phyloP scores from a whole-genome alignment of 2,329 filamentous ascomycete species.

The Trichoderma sp. region DNA sequence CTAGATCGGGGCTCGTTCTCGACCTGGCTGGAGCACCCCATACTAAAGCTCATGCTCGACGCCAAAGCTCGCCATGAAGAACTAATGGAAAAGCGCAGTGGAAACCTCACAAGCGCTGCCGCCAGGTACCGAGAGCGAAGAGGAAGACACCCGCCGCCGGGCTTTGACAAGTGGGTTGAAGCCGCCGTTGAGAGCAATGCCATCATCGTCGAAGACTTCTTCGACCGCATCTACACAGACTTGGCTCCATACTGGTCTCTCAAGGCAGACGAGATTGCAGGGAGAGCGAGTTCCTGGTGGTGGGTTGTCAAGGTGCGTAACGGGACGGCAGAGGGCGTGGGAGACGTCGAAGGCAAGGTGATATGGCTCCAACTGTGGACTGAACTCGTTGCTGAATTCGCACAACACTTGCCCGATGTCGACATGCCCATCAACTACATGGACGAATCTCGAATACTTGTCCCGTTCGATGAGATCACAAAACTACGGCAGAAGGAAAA shows the following conservation, averaged over 20 bases:
- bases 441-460: conserved; percentile 65
- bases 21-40: conserved; percentile 46
- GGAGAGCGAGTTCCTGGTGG: conserved; percentile 48
- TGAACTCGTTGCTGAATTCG: conserved; percentile 54
- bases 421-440: conserved; percentile 68
- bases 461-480: conserved; percentile 60
- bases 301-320: conserved; percentile 53
- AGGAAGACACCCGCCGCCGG: conserved; percentile 63
- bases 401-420: conserved; percentile 61
- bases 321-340: conserved; percentile 45
- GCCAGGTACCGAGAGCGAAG: conserved; percentile 57
- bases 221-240: conserved; percentile 66
- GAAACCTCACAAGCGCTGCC: conserved; percentile 55
- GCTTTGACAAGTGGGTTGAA: conserved; percentile 63
- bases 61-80: conserved; percentile 49
- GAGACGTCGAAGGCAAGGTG: conserved; percentile 46
- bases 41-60: conserved; percentile 52
- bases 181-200: conserved; percentile 56
- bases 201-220: conserved; percentile 65
- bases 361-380: conserved; percentile 54
- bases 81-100: conserved; percentile 50
- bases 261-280: conserved; percentile 45
- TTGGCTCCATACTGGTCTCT: conserved; percentile 63
- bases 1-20: conserved; percentile 29
- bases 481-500: conserved; percentile 53